A percentile compares a stretch with the other conserved stretches of the same genome.
These are phyloP conservation scores for Candida insectorum DNA, from an alignment of 805 yeast species.

Conservation along the genomic window DNA sequence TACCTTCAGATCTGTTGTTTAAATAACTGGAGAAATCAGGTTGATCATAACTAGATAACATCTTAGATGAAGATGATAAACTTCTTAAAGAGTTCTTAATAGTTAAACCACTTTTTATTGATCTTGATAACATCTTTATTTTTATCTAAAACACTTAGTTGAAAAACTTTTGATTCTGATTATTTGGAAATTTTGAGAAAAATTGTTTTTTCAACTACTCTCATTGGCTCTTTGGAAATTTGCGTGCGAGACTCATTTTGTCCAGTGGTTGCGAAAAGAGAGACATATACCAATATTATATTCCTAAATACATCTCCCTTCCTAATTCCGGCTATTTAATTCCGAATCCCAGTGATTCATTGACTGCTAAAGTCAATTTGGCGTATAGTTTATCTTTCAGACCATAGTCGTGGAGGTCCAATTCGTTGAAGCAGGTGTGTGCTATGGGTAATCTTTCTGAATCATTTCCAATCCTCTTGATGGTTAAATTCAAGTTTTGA, in stretches of 20 bases:
- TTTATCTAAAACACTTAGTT: constrained; percentile 1
- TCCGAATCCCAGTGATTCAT: constrained; percentile 86
- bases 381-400: constrained; percentile 48
- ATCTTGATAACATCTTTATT: constrained; percentile 8
- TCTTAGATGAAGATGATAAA: constrained; percentile 48
- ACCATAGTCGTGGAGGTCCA: constrained; percentile 68
- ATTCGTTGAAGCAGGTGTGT: constrained; percentile 93
- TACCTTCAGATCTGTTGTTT: constrained; percentile 67
- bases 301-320: neutral
- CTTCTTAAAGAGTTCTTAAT: constrained; percentile 35
- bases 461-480: constrained; percentile 49
- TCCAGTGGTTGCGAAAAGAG: neutral
- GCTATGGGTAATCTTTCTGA: constrained; percentile 69
- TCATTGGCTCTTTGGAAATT: constrained; percentile 11
- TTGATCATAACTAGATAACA: constrained; percentile 79
- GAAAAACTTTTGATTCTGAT: constrained; percentile 7
- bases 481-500: constrained; percentile 58
- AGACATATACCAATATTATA: neutral
- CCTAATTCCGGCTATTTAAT: too few species aligned
- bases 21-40: constrained; percentile 86
- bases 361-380: constrained; percentile 67
- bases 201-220: constrained; percentile 10
- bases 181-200: constrained; percentile 8
- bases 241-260: neutral
- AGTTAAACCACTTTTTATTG: constrained; percentile 9